These are phyloP conservation scores for Diaporthe caulivora DNA, from an alignment of 2,329 filamentous ascomycete species.

Conservation along the genomic window DNA sequence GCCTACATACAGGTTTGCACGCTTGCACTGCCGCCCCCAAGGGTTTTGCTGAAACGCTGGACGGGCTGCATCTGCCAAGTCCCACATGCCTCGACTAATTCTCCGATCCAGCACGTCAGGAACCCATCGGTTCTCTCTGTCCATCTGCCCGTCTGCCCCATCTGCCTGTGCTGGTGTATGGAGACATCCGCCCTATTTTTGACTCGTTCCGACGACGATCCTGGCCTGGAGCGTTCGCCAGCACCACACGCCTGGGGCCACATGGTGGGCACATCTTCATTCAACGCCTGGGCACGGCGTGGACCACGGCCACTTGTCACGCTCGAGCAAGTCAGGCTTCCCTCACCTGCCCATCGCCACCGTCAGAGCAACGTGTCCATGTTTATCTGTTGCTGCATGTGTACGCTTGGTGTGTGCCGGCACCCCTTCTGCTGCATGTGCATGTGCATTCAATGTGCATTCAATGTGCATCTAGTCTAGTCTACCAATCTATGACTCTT, in stretches of 20 bases:
- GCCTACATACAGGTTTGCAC: conserved; percentile 23
- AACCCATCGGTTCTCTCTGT: not conserved
- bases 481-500: conserved; percentile 7
- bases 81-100: conserved; percentile 22
- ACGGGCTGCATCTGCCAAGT: not conserved
- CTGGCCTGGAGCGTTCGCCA: conserved; percentile 18
- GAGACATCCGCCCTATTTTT: conserved; percentile 13
- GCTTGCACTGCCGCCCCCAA: conserved; percentile 23
- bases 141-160: not conserved
- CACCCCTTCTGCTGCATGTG: conserved; percentile 7
- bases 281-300: not conserved
- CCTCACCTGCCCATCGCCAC: not conserved
- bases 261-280: conserved; percentile 7
- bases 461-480: no score
- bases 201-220: conserved; percentile 18
- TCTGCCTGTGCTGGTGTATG: not conserved
- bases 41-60: not conserved
- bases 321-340: not conserved
- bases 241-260: conserved; percentile 18
- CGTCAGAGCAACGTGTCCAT: not conserved
- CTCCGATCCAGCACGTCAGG: conserved; percentile 21
- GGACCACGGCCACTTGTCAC: not conserved
- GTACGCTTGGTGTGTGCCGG: conserved; percentile 14
- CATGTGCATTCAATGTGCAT: no score
- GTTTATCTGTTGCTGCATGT: conserved; percentile 15